Evolutionary conservation across 345 rosid genomes (phyloP).

Genomic region (Eutrema japonicum): DNA sequence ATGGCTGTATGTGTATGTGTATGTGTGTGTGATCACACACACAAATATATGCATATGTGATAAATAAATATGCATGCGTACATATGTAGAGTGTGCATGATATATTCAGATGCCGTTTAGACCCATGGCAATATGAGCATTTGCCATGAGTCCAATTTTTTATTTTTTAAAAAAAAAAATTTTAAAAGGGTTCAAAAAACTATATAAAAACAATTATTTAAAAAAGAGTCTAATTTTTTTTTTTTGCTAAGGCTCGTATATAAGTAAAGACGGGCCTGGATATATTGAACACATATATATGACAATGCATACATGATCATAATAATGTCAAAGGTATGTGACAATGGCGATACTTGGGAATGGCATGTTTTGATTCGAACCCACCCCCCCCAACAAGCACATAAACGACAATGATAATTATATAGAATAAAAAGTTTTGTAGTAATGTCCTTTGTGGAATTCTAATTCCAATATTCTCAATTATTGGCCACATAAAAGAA

Average conservation of each 20-base stretch:
- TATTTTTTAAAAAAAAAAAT: no score
- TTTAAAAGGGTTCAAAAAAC: no score
- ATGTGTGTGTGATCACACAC: no score
- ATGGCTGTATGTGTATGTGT: no score
- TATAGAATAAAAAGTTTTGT: constrained; percentile 18
- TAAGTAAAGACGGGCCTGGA: no score
- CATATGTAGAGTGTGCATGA: not conserved
- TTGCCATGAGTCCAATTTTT: no score
- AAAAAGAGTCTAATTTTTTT: no score
- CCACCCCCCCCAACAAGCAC: constrained; percentile 28
- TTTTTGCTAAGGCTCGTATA: no score
- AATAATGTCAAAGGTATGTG: constrained; percentile 31
- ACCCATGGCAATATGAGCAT: no score
- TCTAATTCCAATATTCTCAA: constrained; percentile 47
- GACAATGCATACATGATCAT: constrained; percentile 20
- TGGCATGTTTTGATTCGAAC: constrained; percentile 42
- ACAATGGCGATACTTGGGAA: constrained; percentile 24
- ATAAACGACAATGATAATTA: constrained; percentile 24
- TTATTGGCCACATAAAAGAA: constrained; percentile 42
- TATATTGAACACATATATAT: constrained; percentile 5
- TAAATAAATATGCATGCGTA: not conserved
- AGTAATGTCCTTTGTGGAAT: constrained; percentile 36
- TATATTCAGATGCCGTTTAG: no score
- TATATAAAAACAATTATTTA: no score
- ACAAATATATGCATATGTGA: not conserved